phyloP scores from a whole-genome alignment of 2,329 filamentous ascomycete species.

The Beauveria medogensis region DNA sequence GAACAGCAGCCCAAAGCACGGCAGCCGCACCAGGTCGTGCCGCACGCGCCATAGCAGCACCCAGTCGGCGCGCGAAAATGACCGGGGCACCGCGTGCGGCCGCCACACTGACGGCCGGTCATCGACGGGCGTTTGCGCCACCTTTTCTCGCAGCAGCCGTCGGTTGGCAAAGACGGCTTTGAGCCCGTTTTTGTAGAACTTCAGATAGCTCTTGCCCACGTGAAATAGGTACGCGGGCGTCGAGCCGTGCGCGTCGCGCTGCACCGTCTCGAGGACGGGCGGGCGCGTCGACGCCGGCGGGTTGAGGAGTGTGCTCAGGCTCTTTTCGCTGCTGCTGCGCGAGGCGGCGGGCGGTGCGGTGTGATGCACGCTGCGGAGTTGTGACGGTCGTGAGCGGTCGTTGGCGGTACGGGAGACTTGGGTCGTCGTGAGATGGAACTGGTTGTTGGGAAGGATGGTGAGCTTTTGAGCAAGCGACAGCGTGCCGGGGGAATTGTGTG shows the following conservation, averaged over 20 bases:
- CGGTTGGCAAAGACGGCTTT: slow-evolving; percentile 66
- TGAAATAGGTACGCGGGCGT: slow-evolving; percentile 42
- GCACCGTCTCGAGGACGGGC: slow-evolving; percentile 57
- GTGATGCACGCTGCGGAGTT: neutral
- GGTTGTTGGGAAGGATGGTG: slow-evolving; percentile 3
- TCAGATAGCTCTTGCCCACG: slow-evolving; percentile 66
- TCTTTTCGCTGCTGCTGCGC: slow-evolving; percentile 17
- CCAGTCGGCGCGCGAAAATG: slow-evolving; percentile 56
- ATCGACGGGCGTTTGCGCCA: slow-evolving; percentile 39
- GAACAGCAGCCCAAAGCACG: slow-evolving; percentile 68
- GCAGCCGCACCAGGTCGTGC: slow-evolving; percentile 69
- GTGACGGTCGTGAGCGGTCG: neutral
- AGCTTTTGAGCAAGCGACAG: slow-evolving; percentile 12
- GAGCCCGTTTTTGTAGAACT: slow-evolving; percentile 83
- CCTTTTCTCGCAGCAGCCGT: slow-evolving; percentile 38
- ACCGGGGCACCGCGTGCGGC: slow-evolving; percentile 25
- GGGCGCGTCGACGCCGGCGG: slow-evolving; percentile 67
- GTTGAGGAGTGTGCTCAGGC: slow-evolving; percentile 48
- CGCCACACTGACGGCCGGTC: slow-evolving; percentile 39
- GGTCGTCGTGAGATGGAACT: neutral
- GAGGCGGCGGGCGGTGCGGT: slow-evolving; percentile 13
- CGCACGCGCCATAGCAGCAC: slow-evolving; percentile 60
- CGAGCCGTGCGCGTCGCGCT: slow-evolving; percentile 31
- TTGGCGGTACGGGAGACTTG: slow-evolving; percentile 7
- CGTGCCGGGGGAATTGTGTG: slow-evolving; percentile 14